Evolutionary conservation across 2,329 filamentous ascomycete species (phyloP).

Genomic region (Parastagonospora nodorum): DNA sequence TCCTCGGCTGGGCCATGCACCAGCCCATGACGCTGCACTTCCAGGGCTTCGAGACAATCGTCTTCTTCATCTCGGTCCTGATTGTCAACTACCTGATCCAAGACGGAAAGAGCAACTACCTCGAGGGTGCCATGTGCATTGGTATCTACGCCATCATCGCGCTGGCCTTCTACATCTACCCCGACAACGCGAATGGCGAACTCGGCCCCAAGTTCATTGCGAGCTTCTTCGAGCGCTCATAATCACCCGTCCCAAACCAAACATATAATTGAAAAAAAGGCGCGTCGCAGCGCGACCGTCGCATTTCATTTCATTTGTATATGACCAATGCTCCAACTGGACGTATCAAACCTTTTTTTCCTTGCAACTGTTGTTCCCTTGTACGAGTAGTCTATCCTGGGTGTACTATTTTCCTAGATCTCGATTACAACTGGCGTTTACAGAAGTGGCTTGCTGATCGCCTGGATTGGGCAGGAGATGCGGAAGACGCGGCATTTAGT

Average conservation of each 20-base stretch:
- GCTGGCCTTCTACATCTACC: conserved; percentile 65
- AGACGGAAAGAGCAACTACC: conserved; percentile 84
- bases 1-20: conserved; percentile 61
- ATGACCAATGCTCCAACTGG: too few relatives aligned
- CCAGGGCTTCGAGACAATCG: conserved; percentile 86
- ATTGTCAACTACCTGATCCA: conserved; percentile 88
- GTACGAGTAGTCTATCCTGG: neutral
- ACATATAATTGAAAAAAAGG: neutral
- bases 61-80: conserved; percentile 80
- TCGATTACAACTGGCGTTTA: too few relatives aligned
- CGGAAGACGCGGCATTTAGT: too few relatives aligned
- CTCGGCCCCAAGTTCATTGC: conserved; percentile 32
- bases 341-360: neutral
- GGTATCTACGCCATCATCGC: conserved; percentile 64
- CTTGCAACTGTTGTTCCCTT: neutral
- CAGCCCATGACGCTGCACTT: conserved; percentile 73
- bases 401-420: neutral
- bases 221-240: conserved; percentile 29
- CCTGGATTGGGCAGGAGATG: too few relatives aligned
- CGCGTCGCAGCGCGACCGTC: too few relatives aligned
- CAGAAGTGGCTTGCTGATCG: too few relatives aligned
- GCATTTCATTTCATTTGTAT: too few relatives aligned
- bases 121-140: conserved; percentile 72
- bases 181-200: conserved; percentile 53
- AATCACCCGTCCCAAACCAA: neutral